Evolutionary conservation across 495 filamentous ascomycete genomes (phyloP).

Genomic region (Diplogelasinospora grovesii): DNA sequence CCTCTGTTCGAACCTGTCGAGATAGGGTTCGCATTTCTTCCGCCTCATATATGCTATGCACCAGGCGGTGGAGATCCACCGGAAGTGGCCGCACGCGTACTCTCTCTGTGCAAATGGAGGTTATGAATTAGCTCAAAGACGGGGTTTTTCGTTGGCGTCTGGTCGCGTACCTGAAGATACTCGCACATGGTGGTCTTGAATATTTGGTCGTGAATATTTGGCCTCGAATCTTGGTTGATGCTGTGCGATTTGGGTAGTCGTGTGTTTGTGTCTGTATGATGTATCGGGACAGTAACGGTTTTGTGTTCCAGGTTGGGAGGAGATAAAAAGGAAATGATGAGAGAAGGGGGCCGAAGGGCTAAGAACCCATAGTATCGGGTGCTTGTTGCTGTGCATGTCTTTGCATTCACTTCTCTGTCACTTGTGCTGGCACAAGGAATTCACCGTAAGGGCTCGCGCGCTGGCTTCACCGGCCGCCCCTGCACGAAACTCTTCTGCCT

Average conservation of each 20-base stretch:
- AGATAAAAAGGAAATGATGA: no score
- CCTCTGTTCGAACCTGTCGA: constrained; percentile 19
- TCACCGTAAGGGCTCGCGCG: no score
- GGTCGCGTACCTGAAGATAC: constrained; percentile 7
- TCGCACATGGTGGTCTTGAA: constrained; percentile 12
- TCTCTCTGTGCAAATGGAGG: constrained; percentile 12
- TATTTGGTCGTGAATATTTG: neutral
- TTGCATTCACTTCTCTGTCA: no score
- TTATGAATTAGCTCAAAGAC: neutral
- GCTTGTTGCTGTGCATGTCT: no score
- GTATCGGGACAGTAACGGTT: neutral
- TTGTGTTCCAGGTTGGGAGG: no score
- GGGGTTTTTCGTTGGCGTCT: neutral
- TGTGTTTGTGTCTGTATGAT: neutral
- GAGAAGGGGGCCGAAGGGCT: no score
- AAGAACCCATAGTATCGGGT: no score
- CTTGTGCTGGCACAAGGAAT: no score
- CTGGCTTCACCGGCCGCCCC: no score
- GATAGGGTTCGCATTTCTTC: constrained; percentile 18
- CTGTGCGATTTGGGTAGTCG: neutral
- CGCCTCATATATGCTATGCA: constrained; percentile 18
- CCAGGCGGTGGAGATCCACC: constrained; percentile 23
- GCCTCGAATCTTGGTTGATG: neutral
- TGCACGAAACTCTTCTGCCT: no score
- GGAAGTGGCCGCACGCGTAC: constrained; percentile 21